A percentile compares a stretch with the other conserved stretches of the same genome.
These are phyloP conservation scores for Coniochaeta sp. DNA, from an alignment of 2,329 filamentous ascomycete species.

Conservation along the genomic window DNA sequence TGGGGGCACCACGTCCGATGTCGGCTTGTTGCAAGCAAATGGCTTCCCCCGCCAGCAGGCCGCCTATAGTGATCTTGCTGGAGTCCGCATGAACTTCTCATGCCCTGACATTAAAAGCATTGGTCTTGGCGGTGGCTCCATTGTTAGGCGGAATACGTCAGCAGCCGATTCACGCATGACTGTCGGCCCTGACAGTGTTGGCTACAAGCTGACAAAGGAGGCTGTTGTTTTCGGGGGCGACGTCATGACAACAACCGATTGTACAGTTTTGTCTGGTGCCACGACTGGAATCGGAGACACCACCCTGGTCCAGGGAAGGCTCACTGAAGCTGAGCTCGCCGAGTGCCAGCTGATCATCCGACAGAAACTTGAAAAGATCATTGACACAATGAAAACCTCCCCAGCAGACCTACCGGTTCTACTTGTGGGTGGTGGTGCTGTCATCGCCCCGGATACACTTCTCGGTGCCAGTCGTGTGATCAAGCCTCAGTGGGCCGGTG, in stretches of 20 bases:
- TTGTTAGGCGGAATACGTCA: conserved; percentile 29
- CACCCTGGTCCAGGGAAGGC: conserved; percentile 21
- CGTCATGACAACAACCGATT: conserved; percentile 52
- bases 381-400: conserved; percentile 58
- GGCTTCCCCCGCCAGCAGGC: conserved; percentile 58
- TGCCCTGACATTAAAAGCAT: conserved; percentile 53
- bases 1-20: conserved; percentile 59
- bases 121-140: conserved; percentile 51
- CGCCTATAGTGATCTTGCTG: conserved; percentile 54
- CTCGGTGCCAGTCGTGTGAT: conserved; percentile 48
- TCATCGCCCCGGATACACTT: conserved; percentile 49
- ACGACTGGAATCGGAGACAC: conserved; percentile 33
- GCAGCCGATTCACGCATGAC: conserved; percentile 23
- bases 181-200: conserved; percentile 56
- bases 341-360: conserved; percentile 34
- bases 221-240: conserved; percentile 50
- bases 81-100: conserved; percentile 55
- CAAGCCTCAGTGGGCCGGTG: conserved; percentile 48
- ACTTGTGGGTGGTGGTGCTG: conserved; percentile 56
- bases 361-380: conserved; percentile 43
- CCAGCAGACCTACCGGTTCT: conserved; percentile 52
- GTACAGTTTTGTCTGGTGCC: conserved; percentile 27
- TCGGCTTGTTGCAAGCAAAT: conserved; percentile 51
- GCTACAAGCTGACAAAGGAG: conserved; percentile 46
- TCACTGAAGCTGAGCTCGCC: conserved; percentile 24